phyloP scores from a whole-genome alignment of 768 basidiomycete species.

The Suillus variegatus region DNA sequence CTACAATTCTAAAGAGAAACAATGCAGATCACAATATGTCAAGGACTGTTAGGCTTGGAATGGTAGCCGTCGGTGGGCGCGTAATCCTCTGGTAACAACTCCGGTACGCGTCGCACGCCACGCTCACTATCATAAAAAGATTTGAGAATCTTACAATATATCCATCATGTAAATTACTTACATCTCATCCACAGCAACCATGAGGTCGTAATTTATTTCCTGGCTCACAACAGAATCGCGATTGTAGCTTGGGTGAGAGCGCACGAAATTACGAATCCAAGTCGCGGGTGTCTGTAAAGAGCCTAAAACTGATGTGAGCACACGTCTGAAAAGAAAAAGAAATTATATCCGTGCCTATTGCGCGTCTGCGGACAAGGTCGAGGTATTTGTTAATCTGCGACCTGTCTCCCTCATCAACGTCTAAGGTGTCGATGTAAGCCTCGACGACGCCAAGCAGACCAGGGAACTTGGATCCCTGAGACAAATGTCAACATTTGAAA shows the following conservation, averaged over 20 bases:
- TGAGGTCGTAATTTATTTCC: conserved; percentile 92
- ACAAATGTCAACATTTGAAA: conserved; percentile 6
- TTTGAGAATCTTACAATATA: not conserved
- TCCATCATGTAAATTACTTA: conserved; percentile 42
- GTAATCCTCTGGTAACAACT: conserved; percentile 65
- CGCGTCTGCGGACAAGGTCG: conserved; percentile 72
- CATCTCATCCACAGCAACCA: conserved; percentile 90
- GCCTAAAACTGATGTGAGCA: conserved; percentile 44
- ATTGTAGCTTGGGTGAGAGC: conserved; percentile 88
- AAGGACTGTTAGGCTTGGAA: conserved; percentile 26
- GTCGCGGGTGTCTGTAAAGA: conserved; percentile 82
- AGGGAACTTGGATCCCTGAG: conserved; percentile 65
- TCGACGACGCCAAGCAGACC: conserved; percentile 81
- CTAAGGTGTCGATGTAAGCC: conserved; percentile 84
- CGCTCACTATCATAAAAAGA: conserved; percentile 51
- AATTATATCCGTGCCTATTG: conserved; percentile 61
- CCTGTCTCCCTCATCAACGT: conserved; percentile 63
- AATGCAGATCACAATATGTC: not conserved
- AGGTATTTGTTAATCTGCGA: conserved; percentile 74
- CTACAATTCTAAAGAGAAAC: not conserved
- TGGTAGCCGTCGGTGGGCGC: conserved; percentile 34
- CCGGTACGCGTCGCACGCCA: conserved; percentile 60
- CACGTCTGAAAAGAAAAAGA: conserved; percentile 8
- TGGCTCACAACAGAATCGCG: conserved; percentile 90
- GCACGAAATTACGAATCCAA: conserved; percentile 93